These are phyloP conservation scores for Lepiota venenata DNA, from an alignment of 768 basidiomycete genomes.

Conservation along the genomic window DNA sequence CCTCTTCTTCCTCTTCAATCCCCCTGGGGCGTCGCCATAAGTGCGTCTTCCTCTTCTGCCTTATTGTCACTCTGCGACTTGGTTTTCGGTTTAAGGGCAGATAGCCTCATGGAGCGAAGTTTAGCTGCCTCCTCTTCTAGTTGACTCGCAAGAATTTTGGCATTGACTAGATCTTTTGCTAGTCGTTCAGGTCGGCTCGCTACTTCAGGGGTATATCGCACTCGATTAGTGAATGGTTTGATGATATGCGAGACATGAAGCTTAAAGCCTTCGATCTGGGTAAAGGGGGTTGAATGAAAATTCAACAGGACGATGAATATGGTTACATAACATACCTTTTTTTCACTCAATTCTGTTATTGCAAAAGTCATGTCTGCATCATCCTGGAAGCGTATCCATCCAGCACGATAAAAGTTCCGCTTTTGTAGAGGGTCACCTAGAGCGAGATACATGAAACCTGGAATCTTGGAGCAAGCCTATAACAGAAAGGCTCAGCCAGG, in stretches of 20 bases:
- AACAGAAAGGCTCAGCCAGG: constrained; percentile 8
- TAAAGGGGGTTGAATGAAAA: constrained; percentile 9
- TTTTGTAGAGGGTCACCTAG: constrained; percentile 91
- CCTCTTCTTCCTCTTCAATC: constrained; percentile 52
- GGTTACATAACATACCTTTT: constrained; percentile 56
- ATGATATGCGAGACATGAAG: constrained; percentile 83
- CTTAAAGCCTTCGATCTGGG: constrained; percentile 91
- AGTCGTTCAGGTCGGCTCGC: constrained; percentile 79
- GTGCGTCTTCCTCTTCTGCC: constrained; percentile 24
- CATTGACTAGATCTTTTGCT: constrained; percentile 76
- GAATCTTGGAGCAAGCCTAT: constrained; percentile 72
- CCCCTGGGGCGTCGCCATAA: constrained; percentile 27
- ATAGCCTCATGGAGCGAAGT: constrained; percentile 43
- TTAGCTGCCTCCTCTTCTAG: constrained; percentile 69
- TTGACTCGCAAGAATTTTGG: constrained; percentile 64
- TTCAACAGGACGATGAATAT: neutral
- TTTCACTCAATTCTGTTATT: constrained; percentile 73
- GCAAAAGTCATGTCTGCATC: constrained; percentile 79
- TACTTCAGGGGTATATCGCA: constrained; percentile 80
- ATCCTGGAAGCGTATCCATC: constrained; percentile 86
- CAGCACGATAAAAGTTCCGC: constrained; percentile 91
- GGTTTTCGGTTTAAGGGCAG: constrained; percentile 21
- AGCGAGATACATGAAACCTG: constrained; percentile 86
- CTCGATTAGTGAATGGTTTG: constrained; percentile 72
- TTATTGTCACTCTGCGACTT: constrained; percentile 18